Conservation (phyloP, 768 basidiomycete species). For the Mycena maculata region DNA sequence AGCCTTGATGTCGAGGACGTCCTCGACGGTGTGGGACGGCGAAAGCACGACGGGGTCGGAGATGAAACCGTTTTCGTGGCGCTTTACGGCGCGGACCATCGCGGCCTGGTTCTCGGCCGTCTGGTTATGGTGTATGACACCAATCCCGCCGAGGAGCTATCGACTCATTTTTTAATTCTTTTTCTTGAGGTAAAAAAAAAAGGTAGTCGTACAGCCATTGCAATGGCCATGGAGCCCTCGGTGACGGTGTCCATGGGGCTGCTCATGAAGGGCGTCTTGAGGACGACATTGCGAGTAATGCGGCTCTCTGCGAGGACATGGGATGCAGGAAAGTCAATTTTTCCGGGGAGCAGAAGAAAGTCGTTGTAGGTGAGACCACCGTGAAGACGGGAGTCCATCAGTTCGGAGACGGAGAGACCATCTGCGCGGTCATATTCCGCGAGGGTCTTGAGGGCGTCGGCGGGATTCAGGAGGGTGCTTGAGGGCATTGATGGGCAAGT, state of each 20-base stretch:
- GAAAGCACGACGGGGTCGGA: slow-evolving; percentile 92
- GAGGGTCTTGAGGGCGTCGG: slow-evolving; percentile 81
- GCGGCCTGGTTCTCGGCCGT: slow-evolving; percentile 86
- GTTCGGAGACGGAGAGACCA: slow-evolving; percentile 86
- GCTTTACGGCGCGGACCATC: slow-evolving; percentile 98
- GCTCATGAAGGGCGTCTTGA: slow-evolving; percentile 97
- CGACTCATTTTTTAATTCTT: slow-evolving; percentile 2
- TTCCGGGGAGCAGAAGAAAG: slow-evolving; percentile 93
- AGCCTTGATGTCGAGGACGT: slow-evolving; percentile 94
- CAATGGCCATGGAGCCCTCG: slow-evolving; percentile 92
- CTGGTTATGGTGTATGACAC: slow-evolving; percentile 99
- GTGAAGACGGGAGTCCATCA: slow-evolving; percentile 88
- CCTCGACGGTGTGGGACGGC: slow-evolving; percentile 80
- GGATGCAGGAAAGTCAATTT: slow-evolving; percentile 91
- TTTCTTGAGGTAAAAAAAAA: slow-evolving; percentile 19
- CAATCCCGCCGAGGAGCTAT: slow-evolving; percentile 93
- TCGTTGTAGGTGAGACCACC: slow-evolving; percentile 99
- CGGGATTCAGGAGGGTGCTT: slow-evolving; percentile 67
- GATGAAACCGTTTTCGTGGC: slow-evolving; percentile 99
- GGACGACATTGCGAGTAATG: slow-evolving; percentile 88
- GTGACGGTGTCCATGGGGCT: slow-evolving; percentile 99
- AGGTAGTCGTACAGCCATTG: slow-evolving; percentile 87
- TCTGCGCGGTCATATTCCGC: slow-evolving; percentile 75
- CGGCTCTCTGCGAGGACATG: slow-evolving; percentile 85
- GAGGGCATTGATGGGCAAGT: slow-evolving; percentile 41